Base-by-base conservation (phyloP, 176 grass and related monocot genomes). In the Urochloa ruziziensis region DNA sequence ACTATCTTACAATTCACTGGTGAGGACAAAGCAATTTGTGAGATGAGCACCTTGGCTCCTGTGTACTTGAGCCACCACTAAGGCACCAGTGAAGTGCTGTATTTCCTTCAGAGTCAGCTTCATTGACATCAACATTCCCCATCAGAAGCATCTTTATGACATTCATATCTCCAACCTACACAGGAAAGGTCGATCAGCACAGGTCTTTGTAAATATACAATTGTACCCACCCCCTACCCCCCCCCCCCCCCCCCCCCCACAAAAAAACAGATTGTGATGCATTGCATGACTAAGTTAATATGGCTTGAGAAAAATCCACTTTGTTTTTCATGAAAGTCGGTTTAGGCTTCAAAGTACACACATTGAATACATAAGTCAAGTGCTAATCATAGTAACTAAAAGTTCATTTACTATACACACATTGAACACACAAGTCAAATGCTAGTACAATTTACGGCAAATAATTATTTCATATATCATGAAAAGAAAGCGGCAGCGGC, bases 61-160 rank as follows among this genome's bases (percentile, higher is more conserved):
- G 80, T 54, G 87, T 84, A 67, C 79, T 84, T 83, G 87, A 86
- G 47, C 76, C 80, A 59, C 75, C 84, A 80, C 66, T 73, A 62
- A 92, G 87, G 80, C 87, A 92, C 87, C 91, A 92, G 64, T 92
- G 91, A 81, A 92, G 91, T 71, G 91, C 70, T 7, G 87, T 86
- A 70, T 92, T 92, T 64, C 84, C 87, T 64, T 92, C 83, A 17
- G 67, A 78, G 58, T 89, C 91, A 4, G 76, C 77, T 86, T 86
- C 91, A 81, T 89, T 87, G 46, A 84, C 84, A 86, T 92, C 62
- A 30, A 78, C 82, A 70, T 89, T 81, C 28, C 80, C 69, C 83
- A 77, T 89, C 56, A 92, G 74, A 61, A 92, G 87, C 80, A 92
- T 86, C 80, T 92, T 92, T 32, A 78, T 92, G 53, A 87, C 63